Conservation (phyloP, 208 protist species). For the Leishmania guyanensis region DNA sequence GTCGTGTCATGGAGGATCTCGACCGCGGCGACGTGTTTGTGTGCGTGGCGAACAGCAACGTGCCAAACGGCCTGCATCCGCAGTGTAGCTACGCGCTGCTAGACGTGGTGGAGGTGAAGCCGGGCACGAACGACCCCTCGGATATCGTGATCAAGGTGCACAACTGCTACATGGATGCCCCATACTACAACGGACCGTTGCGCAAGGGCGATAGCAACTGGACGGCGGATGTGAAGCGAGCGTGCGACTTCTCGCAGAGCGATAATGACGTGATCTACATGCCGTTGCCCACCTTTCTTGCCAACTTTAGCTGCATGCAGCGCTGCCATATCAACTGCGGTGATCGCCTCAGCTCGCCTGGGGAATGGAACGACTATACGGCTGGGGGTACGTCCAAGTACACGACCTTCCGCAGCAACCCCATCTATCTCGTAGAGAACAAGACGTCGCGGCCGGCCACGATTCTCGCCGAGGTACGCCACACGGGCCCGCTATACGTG, state of each 20-base stretch:
- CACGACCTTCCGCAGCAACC: constrained; percentile 88
- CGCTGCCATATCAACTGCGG: constrained; percentile 88
- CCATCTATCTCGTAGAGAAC: constrained; percentile 87
- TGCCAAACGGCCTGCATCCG: constrained; percentile 67
- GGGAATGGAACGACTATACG: constrained; percentile 73
- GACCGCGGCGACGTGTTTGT: constrained; percentile 73
- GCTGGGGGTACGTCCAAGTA: constrained; percentile 76
- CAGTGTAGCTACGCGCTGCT: constrained; percentile 80
- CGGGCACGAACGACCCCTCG: constrained; percentile 40
- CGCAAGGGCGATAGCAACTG: constrained; percentile 47
- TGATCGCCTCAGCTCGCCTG: constrained; percentile 67
- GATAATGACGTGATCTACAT: constrained; percentile 60
- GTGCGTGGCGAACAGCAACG: constrained; percentile 59
- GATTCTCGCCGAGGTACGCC: constrained; percentile 73
- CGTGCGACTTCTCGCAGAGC: constrained; percentile 48
- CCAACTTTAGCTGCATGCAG: constrained; percentile 84
- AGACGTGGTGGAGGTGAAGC: constrained; percentile 54
- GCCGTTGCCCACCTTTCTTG: constrained; percentile 71
- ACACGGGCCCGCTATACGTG: constrained; percentile 50
- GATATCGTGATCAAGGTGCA: constrained; percentile 75
- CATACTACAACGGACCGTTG: constrained; percentile 58
- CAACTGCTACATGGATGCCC: constrained; percentile 76
- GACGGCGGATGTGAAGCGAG: constrained; percentile 46
- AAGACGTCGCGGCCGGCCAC: constrained; percentile 60
- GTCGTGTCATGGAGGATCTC: constrained; percentile 56